A percentile compares a stretch with the other conserved stretches of the same genome.
Conservation (phyloP, 352 stramenopile species). For the Pythium dissimile region DNA sequence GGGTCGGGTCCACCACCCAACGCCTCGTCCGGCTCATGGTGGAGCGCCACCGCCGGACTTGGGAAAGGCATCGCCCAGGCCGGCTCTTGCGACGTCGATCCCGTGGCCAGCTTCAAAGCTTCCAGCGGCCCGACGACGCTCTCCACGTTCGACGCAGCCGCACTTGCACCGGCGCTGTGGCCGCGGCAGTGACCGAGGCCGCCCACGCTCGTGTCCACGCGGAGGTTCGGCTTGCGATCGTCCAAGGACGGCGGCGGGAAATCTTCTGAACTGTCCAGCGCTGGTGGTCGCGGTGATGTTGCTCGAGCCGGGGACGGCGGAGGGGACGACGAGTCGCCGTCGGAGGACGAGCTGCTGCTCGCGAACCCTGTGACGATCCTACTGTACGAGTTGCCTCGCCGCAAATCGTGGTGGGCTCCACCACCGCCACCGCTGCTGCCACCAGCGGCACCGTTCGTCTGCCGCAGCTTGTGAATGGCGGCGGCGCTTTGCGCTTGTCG, state of each 20-base stretch:
- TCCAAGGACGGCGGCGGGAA: conserved; percentile 11
- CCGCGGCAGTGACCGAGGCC: too few species aligned
- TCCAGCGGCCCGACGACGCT: conserved; percentile 56
- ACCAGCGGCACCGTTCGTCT: too few species aligned
- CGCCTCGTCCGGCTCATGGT: conserved; percentile 36
- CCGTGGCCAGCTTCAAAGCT: conserved; percentile 62
- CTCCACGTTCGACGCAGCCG: conserved; percentile 1
- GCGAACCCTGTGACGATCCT: conserved; percentile 14
- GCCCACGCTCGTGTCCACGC: conserved; percentile 37
- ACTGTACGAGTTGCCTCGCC: conserved; percentile 17
- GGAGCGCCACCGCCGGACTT: conserved; percentile 31
- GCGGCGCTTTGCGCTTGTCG: conserved; percentile 73
- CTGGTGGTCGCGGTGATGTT: neutral
- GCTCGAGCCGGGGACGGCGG: neutral
- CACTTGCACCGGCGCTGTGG: too few species aligned
- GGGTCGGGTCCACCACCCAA: conserved; percentile 11
- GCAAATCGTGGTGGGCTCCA: neutral
- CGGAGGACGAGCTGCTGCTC: conserved; percentile 13
- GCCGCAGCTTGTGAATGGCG: conserved; percentile 62
- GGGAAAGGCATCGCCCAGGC: conserved; percentile 72
- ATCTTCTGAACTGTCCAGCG: neutral
- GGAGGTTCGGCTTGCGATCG: conserved; percentile 36
- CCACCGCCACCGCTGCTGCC: too few species aligned
- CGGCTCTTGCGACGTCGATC: conserved; percentile 54
- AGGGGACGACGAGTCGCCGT: conserved; percentile 1